Base-by-base conservation (phyloP, 495 filamentous ascomycete genomes). In the Eremomyces bilateralis region DNA sequence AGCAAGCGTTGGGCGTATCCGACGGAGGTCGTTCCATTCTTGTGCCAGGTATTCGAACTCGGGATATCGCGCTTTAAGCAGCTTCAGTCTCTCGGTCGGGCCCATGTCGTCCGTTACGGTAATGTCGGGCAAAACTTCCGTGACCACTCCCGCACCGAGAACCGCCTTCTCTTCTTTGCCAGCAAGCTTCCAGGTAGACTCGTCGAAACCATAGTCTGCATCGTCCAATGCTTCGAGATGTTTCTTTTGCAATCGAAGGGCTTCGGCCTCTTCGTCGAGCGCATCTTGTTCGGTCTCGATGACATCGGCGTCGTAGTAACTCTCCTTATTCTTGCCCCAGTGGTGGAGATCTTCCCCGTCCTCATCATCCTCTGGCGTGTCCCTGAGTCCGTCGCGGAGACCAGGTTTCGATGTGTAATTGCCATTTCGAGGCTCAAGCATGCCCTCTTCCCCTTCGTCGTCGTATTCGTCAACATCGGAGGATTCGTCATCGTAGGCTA, bases 251-350 rank as follows among this genome's bases (percentile, higher is more conserved):
- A 95, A 51, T 30, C 83, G 60, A 45, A 70, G 69, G 17, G 85
- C 88, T 47, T 95, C 88, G 4, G 67, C 65, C 52, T 95, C 90
- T 60, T 97, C 88, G 43, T 83, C 83, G 37, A 88, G 51, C 1
- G 85, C 84, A 62, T 91, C 85, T 34, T 72, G 71, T 52, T 93
- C 85, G 4, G 80, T 93, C 52, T 90, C 79, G 36, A 88, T 90
- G 15, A 66, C 63, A 46, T 91, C 81, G 21, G 80, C 79, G 59
- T 91, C 64, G 54, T 97, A 97, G 52, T 94, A 85, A 40, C 90
- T 82, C 39, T 76, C 77, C 48, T 69, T 88, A 2, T 80, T 82
- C 2, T 72, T 66, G 24, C 88, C 90, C 80, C 80, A 88, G 46
- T 69, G 88, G 38, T 73, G 67, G n/a, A 72, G 70, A 4, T 76